Evolutionary conservation across 176 grass and related monocot species (phyloP), one percentile per base, ranked within the genome.

Genomic region (Panicum miliaceum): DNA sequence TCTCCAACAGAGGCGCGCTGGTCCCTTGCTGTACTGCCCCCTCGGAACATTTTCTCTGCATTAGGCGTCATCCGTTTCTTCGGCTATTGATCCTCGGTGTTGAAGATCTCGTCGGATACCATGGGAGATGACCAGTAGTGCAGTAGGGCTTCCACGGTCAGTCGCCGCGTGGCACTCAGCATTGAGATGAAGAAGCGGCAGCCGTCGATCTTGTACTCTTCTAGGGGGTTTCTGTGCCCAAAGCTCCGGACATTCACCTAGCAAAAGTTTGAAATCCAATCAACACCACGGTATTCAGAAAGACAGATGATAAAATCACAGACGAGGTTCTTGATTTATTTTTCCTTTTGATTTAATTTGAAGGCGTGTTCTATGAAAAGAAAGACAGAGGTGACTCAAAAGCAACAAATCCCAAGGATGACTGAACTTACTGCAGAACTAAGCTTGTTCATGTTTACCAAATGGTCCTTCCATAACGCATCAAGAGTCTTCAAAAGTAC

Each of bases 401-500:
- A 58, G 25, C n/a, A 54, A 67, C 10, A 63, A 15, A 84, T 85
- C 22, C 42, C 7, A 72, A 85, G 22, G 45, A 47, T 47, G 45
- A 8, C 4, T 68, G 13, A 77, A 62, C 25, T 89, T 95, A 95
- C 93, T 45, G 96, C 91, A 56, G 91, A 98, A 90, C 96, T 98
- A 85, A 98, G 93, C 77, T 92, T 92, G 85, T 98, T 98, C 93
- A 98, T 98, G 78, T 98, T 98, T 80, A 98, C 87, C 85, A 98
- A 85, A 92, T 98, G 96, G 81, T 98, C 91, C 85, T 89, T 98
- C 91, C 96, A 95, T 25, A 94, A 81, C 14, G 46, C 75, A 88
- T 98, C 93, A 68, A 98, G 89, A 27, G 93, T 91, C 92, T 95
- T 98, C 60, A 98, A 74, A 82, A 95, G 94, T 85, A 90, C 81